phyloP scores from a whole-genome alignment of 2,329 filamentous ascomycete genomes.

The Microsporum audouinii region DNA sequence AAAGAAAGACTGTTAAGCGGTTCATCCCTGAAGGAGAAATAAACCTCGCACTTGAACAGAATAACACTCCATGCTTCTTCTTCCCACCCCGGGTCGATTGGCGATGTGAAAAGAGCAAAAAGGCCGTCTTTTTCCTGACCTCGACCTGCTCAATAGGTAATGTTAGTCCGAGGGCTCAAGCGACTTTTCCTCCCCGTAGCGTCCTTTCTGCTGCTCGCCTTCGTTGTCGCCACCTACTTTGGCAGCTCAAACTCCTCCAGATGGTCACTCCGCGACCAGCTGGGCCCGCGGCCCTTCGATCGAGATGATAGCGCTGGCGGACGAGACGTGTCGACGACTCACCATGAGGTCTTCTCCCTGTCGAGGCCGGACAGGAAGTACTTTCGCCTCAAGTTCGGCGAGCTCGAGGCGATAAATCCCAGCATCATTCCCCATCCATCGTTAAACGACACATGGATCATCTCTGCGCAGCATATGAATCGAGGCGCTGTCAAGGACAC shows the following conservation, averaged over 20 bases:
- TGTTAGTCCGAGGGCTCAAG: constrained; percentile 12
- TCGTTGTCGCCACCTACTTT: constrained; percentile 4
- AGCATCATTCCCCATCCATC: constrained; percentile 48
- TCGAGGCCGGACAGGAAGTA: constrained; percentile 38
- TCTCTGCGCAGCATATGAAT: constrained; percentile 39
- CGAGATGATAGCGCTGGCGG: not conserved
- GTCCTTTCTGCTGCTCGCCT: constrained; percentile 8
- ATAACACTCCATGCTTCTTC: not conserved
- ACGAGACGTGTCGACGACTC: constrained; percentile 11
- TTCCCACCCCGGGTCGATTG: not conserved
- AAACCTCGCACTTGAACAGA: too few relatives aligned
- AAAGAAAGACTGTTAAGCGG: too few relatives aligned
- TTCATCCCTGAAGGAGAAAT: too few relatives aligned
- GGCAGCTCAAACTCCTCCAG: not conserved
- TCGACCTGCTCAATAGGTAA: constrained; percentile 2
- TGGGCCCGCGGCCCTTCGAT: not conserved
- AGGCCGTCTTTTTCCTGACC: not conserved
- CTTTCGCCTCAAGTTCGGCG: constrained; percentile 41
- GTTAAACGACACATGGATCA: constrained; percentile 36
- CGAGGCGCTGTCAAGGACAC: constrained; percentile 19
- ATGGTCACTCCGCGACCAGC: not conserved
- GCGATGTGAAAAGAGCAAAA: not conserved
- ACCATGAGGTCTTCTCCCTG: constrained; percentile 35
- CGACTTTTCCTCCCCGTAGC: constrained; percentile 10
- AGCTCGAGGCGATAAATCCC: constrained; percentile 39